Percentiles rank a stretch among this genome's conserved stretches.
phyloP scores from a whole-genome alignment of 352 stramenopile genomes.

The Phytophthora idaei region DNA sequence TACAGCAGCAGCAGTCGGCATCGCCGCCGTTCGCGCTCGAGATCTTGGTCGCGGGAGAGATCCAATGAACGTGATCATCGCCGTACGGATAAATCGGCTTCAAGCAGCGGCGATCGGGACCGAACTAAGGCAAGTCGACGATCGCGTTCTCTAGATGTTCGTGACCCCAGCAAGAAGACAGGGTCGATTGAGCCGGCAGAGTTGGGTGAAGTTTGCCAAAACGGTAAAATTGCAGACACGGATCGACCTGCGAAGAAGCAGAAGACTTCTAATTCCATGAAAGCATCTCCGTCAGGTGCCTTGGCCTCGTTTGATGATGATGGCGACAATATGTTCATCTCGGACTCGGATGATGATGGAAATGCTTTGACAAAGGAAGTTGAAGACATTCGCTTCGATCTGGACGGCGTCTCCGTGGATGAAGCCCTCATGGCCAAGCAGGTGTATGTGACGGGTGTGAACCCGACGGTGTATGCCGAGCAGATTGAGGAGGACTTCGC shows the following conservation, averaged over 20 bases:
- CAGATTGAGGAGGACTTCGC: constrained; percentile 61
- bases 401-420: constrained; percentile 50
- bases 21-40: constrained; percentile 28
- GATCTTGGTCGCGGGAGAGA: constrained; percentile 31
- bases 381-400: constrained; percentile 62
- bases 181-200: constrained; percentile 5
- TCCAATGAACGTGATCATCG: constrained; percentile 31
- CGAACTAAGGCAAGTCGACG: constrained; percentile 10
- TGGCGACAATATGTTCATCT: constrained; percentile 47
- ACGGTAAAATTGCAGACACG: constrained; percentile 16
- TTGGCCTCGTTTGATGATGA: constrained; percentile 42
- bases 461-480: constrained; percentile 45
- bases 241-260: constrained; percentile 33
- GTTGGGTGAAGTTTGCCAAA: constrained; percentile 24
- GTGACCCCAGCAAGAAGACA: constrained; percentile 21
- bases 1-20: constrained; percentile 22
- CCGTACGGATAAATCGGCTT: constrained; percentile 9
- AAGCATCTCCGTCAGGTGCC: constrained; percentile 9
- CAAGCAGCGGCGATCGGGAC: constrained; percentile 20
- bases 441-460: constrained; percentile 68
- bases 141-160: constrained; percentile 14
- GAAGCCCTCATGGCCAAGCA: constrained; percentile 40
- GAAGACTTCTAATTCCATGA: constrained; percentile 14
- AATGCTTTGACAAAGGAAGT: constrained; percentile 29
- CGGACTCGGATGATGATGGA: constrained; percentile 55